Base-by-base conservation (phyloP, 495 filamentous ascomycete genomes). In the Penicillium crystallinum region DNA sequence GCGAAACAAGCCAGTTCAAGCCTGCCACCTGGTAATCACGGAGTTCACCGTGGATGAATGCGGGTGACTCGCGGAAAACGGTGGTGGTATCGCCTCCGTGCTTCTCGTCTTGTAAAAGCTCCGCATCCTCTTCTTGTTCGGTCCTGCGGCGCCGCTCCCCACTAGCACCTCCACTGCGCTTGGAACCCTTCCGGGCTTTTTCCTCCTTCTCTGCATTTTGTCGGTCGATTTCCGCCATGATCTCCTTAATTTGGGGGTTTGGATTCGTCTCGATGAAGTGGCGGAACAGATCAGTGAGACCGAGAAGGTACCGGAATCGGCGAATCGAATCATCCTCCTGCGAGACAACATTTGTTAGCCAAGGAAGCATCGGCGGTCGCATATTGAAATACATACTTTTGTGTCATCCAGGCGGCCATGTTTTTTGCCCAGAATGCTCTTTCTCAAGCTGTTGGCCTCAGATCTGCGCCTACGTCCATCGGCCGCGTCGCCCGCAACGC, bases 241-340 rank as follows among this genome's bases (percentile, higher is more conserved):
- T 88, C 37, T 92, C 86, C 58, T 92, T 86, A 63, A 97, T 90
- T 33, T 84, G 84, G 0, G 91, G 91, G 57, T 97, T 89, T 2
- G 91, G 93, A 63, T 95, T 99, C 17, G 91, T 87, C 63, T 97
- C 91, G 73, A 99, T 99, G 70, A 99, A 99, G 70, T 99, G 95
- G 54, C 95, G 88, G 76, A 99, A 99, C 18, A 99, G 81, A 63
- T 99, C 95, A 39, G 95, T 99, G 42, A 97, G 76, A 22, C 95
- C 95, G 6, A 99, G 81, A 1, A 99, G 84, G 63, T 99, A 97
- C 43, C 91, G 88, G 66, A 97, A 98, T 65, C 95, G 80, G 57
- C 93, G 84, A 64, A 96, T 89, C 0, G 91, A 91, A 61, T 99
- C 95, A 75, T 96, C 89, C 71, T 97, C 92, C 90, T 95, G 61